These are phyloP conservation scores for Phalaenopsis aphrodite DNA, from an alignment of 106 monocot species.

Conservation along the genomic window DNA sequence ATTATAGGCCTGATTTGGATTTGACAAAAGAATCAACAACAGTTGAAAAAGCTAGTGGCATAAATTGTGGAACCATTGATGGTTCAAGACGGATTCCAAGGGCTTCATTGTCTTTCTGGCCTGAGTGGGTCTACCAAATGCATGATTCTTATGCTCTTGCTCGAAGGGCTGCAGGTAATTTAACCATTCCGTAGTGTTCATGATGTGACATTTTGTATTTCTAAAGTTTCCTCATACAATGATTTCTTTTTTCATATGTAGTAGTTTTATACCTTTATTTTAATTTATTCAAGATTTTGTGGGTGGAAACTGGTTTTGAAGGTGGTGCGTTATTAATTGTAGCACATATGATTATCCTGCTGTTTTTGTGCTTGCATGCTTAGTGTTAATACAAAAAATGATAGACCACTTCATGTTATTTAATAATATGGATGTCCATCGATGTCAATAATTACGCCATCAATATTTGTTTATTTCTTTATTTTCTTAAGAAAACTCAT, in stretches of 20 bases:
- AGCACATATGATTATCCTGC: background rate
- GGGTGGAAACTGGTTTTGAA: background rate
- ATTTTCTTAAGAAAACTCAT: background rate
- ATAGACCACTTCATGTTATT: background rate
- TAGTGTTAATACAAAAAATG: background rate
- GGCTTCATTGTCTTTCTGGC: constrained; percentile 84
- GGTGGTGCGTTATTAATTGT: background rate
- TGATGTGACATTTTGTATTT: background rate
- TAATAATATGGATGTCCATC: background rate
- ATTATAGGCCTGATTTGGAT: constrained; percentile 12
- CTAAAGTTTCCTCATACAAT: background rate
- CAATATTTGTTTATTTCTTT: background rate
- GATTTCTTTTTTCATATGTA: background rate
- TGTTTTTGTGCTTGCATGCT: background rate
- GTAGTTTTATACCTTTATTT: background rate
- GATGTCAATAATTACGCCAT: background rate
- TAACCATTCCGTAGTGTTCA: background rate
- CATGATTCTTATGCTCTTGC: constrained; percentile 92
- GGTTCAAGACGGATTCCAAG: constrained; percentile 14
- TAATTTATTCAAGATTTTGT: background rate
- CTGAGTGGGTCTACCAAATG: constrained; percentile 84
- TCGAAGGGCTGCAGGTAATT: constrained; percentile 76
- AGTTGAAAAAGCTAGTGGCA: constrained; percentile 11
- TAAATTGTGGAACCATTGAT: constrained; percentile 1
- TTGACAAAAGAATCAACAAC: constrained; percentile 20